Percentiles rank a stretch among this genome's conserved stretches.
Evolutionary conservation across 2,329 filamentous ascomycete species (phyloP).

Genomic region (Ramichloridium luteum): DNA sequence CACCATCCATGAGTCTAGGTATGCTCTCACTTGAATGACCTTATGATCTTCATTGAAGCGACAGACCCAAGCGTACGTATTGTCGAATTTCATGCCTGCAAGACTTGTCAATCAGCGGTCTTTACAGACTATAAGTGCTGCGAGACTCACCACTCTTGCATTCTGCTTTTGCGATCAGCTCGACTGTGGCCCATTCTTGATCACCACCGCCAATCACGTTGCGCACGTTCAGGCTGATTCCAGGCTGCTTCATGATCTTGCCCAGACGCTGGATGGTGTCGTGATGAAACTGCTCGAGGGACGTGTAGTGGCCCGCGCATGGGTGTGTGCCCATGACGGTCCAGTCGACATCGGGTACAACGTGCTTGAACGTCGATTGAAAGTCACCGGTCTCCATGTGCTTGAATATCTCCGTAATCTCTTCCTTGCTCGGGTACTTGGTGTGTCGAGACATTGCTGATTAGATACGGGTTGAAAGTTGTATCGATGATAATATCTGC

Average conservation of each 20-base stretch:
- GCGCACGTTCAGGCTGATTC: constrained; percentile 8
- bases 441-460: too few species aligned
- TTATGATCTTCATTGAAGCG: constrained; percentile 9
- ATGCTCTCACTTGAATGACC: constrained; percentile 13
- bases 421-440: constrained; percentile 3
- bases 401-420: constrained; percentile 9
- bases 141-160: constrained; percentile 9
- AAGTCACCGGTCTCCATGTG: constrained; percentile 7
- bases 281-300: constrained; percentile 7
- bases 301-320: constrained; percentile 9
- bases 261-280: constrained; percentile 7
- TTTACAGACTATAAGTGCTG: neutral
- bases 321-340: constrained; percentile 14
- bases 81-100: constrained; percentile 11
- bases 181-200: constrained; percentile 10
- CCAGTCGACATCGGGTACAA: constrained; percentile 12
- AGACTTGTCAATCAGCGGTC: neutral
- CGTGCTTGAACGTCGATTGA: constrained; percentile 7
- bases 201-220: constrained; percentile 14
- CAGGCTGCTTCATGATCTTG: constrained; percentile 9
- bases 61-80: constrained; percentile 12
- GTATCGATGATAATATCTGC: too few species aligned
- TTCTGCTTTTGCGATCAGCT: constrained; percentile 9
- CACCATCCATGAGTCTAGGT: constrained; percentile 12
- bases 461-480: too few species aligned